Evolutionary conservation across 371 early-diverging fungal species (phyloP).

Genomic region (Funneliformis caledonium): DNA sequence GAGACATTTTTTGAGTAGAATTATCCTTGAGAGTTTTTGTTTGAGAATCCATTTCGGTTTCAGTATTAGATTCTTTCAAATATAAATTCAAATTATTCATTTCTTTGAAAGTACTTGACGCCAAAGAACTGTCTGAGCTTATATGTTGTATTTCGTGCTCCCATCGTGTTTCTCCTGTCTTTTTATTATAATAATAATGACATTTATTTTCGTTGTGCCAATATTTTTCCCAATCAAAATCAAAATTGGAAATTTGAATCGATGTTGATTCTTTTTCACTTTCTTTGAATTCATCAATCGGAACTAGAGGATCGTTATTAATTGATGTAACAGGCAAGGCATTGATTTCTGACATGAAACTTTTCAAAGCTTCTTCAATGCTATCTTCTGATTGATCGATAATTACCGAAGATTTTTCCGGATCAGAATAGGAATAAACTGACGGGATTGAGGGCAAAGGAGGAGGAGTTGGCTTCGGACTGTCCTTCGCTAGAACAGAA

Average conservation of each 20-base stretch:
- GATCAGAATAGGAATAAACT: not conserved
- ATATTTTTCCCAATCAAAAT: slow-evolving; percentile 6
- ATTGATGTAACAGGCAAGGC: slow-evolving; percentile 17
- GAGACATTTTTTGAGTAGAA: not conserved
- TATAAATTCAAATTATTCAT: not conserved
- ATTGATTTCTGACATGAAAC: slow-evolving; percentile 30
- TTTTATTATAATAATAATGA: slow-evolving; percentile 17
- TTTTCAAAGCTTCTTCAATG: slow-evolving; percentile 31
- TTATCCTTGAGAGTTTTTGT: not conserved
- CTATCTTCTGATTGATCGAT: slow-evolving; percentile 27
- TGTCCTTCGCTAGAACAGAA: not conserved
- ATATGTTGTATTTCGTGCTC: not conserved
- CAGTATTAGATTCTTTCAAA: not conserved
- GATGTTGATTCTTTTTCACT: not conserved
- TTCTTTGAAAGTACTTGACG: not conserved
- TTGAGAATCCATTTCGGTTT: not conserved
- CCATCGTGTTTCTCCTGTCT: slow-evolving; percentile 25
- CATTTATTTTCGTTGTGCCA: slow-evolving; percentile 11
- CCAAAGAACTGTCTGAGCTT: not conserved
- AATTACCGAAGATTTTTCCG: not conserved
- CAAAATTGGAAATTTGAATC: not conserved
- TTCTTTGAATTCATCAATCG: not conserved
- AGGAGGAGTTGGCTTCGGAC: not conserved
- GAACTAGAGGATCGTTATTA: not conserved
- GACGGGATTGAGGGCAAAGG: not conserved